Percentiles rank a stretch among this genome's conserved stretches.
phyloP scores from a whole-genome alignment of 108 stramenopile genomes.

The Skeletonema marinoi region DNA sequence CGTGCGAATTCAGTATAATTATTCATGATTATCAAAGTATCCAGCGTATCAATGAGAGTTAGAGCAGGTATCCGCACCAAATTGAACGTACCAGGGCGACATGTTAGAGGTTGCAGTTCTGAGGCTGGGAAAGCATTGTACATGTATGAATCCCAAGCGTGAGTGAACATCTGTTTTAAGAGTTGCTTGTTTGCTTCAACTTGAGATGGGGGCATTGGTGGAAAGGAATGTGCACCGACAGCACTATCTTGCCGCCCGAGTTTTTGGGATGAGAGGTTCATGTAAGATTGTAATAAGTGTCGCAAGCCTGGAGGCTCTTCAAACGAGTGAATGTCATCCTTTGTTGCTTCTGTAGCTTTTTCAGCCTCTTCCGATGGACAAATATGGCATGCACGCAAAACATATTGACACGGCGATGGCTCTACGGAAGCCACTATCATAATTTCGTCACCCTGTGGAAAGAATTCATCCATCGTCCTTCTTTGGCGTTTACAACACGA shows the following conservation, averaged over 20 bases:
- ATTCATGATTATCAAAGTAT: constrained; percentile 85
- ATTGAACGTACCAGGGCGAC: constrained; percentile 76
- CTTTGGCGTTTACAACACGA: constrained; percentile 34
- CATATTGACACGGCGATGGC: constrained; percentile 33
- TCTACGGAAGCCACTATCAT: constrained; percentile 28
- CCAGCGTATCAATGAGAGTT: constrained; percentile 92
- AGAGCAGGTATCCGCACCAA: constrained; percentile 80
- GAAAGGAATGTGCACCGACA: constrained; percentile 26
- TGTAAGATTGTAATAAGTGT: constrained; percentile 34
- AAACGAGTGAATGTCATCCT: constrained; percentile 6
- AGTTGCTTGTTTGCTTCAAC: constrained; percentile 57
- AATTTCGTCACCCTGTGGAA: constrained; percentile 20
- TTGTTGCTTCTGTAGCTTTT: background rate
- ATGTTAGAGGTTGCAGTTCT: constrained; percentile 85
- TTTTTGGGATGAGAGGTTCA: background rate
- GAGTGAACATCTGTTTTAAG: constrained; percentile 75
- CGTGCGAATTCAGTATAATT: constrained; percentile 92
- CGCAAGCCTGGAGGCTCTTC: constrained; percentile 24
- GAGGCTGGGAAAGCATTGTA: constrained; percentile 87
- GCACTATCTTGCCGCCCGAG: background rate
- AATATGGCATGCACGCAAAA: constrained; percentile 21
- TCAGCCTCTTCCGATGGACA: constrained; percentile 10
- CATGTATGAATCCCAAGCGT: constrained; percentile 91
- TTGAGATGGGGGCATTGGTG: constrained; percentile 67
- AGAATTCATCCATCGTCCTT: constrained; percentile 33